These are phyloP conservation scores for Fusarium nanum DNA, from an alignment of 2,329 filamentous ascomycete species.

Conservation along the genomic window DNA sequence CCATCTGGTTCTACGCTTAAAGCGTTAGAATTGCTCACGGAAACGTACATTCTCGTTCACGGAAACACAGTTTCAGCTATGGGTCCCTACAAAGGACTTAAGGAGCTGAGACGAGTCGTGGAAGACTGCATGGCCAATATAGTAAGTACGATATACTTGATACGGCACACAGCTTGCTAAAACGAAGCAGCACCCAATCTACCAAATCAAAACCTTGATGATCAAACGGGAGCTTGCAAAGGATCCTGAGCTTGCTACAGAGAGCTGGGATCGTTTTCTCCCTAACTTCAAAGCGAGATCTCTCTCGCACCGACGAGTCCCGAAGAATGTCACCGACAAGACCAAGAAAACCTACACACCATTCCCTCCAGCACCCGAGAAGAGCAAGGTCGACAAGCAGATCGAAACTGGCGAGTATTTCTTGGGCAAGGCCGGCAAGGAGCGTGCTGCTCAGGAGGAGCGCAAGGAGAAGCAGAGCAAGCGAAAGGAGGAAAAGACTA, in stretches of 20 bases:
- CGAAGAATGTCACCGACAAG: slow-evolving; percentile 91
- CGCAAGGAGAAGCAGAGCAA: slow-evolving; percentile 85
- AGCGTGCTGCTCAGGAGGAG: slow-evolving; percentile 81
- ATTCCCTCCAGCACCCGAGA: slow-evolving; percentile 95
- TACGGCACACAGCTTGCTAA: not conserved
- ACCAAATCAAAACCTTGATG: slow-evolving; percentile 81
- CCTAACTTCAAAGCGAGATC: slow-evolving; percentile 97
- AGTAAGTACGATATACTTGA: not conserved
- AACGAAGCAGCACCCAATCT: slow-evolving; percentile 78
- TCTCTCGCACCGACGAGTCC: slow-evolving; percentile 83
- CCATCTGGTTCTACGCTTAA: slow-evolving; percentile 65
- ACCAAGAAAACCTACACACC: slow-evolving; percentile 94
- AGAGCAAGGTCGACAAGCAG: slow-evolving; percentile 98
- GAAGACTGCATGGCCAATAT: slow-evolving; percentile 98
- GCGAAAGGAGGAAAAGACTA: slow-evolving; percentile 89
- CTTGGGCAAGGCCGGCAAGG: slow-evolving; percentile 90
- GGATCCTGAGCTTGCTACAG: slow-evolving; percentile 84
- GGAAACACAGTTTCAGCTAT: slow-evolving; percentile 95
- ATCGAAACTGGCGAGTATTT: slow-evolving; percentile 99
- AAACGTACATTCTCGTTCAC: slow-evolving; percentile 94
- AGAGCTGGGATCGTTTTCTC: slow-evolving; percentile 96
- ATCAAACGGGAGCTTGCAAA: slow-evolving; percentile 92
- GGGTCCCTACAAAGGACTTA: slow-evolving; percentile 84
- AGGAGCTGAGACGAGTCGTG: slow-evolving; percentile 54
- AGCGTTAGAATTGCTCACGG: slow-evolving; percentile 89